These are phyloP conservation scores for Acephala macrosclerotiorum DNA, from an alignment of 2,329 filamentous ascomycete species.

Conservation along the genomic window DNA sequence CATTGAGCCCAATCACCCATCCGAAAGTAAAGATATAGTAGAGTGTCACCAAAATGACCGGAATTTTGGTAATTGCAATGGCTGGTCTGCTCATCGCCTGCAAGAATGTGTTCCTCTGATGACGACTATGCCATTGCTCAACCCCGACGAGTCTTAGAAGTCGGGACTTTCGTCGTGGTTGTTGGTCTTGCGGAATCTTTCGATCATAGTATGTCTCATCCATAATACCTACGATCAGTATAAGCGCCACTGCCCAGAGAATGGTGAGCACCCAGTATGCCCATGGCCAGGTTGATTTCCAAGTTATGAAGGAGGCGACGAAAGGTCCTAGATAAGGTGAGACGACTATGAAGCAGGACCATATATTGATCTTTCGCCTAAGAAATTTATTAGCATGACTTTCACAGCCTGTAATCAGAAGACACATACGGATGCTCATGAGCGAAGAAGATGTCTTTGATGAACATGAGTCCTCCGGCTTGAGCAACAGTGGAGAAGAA, in stretches of 20 bases:
- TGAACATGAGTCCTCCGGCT: constrained; percentile 56
- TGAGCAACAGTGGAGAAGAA: constrained; percentile 28
- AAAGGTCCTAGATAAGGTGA: constrained; percentile 56
- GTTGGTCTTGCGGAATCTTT: constrained; percentile 45
- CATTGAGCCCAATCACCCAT: constrained; percentile 63
- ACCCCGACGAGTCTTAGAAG: constrained; percentile 40
- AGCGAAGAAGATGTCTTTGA: constrained; percentile 67
- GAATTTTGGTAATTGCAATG: constrained; percentile 50
- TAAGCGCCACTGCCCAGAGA: constrained; percentile 44
- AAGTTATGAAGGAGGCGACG: constrained; percentile 38
- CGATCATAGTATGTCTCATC: constrained; percentile 60
- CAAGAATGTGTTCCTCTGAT: constrained; percentile 48
- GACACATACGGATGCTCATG: constrained; percentile 51
- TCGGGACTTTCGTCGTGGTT: constrained; percentile 44
- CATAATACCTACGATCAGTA: constrained; percentile 49
- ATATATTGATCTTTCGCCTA: constrained; percentile 55
- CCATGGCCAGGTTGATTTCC: constrained; percentile 52
- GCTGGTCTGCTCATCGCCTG: constrained; percentile 50
- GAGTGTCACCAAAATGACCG: constrained; percentile 46
- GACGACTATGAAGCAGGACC: constrained; percentile 50
- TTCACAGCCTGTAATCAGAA: neutral
- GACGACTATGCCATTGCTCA: constrained; percentile 39
- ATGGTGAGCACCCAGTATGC: constrained; percentile 57
- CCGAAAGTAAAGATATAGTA: constrained; percentile 53
- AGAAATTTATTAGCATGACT: neutral